Base-by-base conservation (phyloP, 1,139 yeast species). In the Sugiyamaella japonica region DNA sequence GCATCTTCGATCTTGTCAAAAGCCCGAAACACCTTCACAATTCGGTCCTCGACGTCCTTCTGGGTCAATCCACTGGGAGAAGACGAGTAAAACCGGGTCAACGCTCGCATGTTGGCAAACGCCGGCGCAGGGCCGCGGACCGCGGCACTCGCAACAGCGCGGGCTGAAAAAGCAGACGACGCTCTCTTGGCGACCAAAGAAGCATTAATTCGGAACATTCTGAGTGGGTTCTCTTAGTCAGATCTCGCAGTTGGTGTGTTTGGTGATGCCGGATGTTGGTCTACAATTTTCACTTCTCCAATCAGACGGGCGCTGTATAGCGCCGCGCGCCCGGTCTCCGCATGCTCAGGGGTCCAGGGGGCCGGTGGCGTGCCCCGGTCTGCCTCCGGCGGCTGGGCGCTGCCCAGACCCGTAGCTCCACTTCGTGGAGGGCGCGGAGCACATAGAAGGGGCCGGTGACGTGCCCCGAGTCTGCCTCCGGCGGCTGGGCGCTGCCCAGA, bases 1-100 rank as follows among this genome's bases (percentile, higher is more conserved):
- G 66, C 57, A 51, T 63, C 66, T 46, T 59, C 56, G 44, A 62
- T 58, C 61, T 86, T 87, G 69, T 84, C 90, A 70, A 84, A 87
- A 15, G 90, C 85, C 76, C 86, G 89, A 71, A 89, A 81, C 63
- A 89, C 81, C 67, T 86, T 90, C 61, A 87, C 71, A 62, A 89
- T 81, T 75, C 97, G 82, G 70, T 83, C 85, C 69, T 80, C 82
- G 59, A 90, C 88, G 52, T 84, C 79, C 38, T 84, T 87, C 70
- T 83, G 82, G 54, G 87, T 81, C 66, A 87, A 76, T 37, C 81
- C 78, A 57, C 90, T 86, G 65, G 82, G 83, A 45, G 79, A 80
- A 45, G 88, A 29, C 9, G 34, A 82, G 72, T 85, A 85, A 17
- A 42, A 37, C n/a, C 46, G n/a, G 31, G 39, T 45, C 34, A 50